These are phyloP conservation scores for Kurtzmaniella natalensis DNA, from an alignment of 1,139 yeast genomes.

Conservation along the genomic window DNA sequence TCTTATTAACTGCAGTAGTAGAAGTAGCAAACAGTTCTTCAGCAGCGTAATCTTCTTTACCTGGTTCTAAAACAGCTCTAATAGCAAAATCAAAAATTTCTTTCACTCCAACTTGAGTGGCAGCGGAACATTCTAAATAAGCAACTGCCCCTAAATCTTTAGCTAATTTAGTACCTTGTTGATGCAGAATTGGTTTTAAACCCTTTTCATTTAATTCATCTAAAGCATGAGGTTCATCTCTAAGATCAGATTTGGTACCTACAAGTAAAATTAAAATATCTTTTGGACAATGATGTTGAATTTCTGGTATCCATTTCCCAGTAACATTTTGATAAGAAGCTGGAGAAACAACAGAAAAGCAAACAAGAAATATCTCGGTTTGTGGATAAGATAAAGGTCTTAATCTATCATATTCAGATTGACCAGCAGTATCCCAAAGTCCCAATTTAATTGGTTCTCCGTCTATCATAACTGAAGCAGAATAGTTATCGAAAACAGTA, in stretches of 20 bases:
- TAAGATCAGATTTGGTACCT: conserved; percentile 82
- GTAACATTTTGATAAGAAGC: conserved; percentile 75
- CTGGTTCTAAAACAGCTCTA: conserved; percentile 62
- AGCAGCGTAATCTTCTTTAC: conserved; percentile 15
- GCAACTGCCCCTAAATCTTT: conserved; percentile 69
- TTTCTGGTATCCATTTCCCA: conserved; percentile 82
- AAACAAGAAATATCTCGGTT: conserved; percentile 81
- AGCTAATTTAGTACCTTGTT: conserved; percentile 67
- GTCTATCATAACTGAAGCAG: conserved; percentile 82
- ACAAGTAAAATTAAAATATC: conserved; percentile 73
- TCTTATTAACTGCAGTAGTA: conserved; percentile 1
- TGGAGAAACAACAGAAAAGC: conserved; percentile 84
- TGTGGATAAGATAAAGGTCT: conserved; percentile 92
- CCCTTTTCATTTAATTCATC: conserved; percentile 67
- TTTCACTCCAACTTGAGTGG: conserved; percentile 81
- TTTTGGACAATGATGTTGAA: conserved; percentile 76
- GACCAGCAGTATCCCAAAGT: conserved; percentile 98
- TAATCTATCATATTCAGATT: conserved; percentile 86
- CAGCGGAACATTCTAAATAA: conserved; percentile 90
- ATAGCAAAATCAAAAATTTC: conserved; percentile 82
- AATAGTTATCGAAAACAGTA: conserved; percentile 86
- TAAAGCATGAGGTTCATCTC: conserved; percentile 74
- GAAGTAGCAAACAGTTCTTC: conserved; percentile 2
- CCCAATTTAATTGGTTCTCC: conserved; percentile 80
- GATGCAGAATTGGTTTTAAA: conserved; percentile 54